phyloP scores from a whole-genome alignment of 176 grass and related monocot species.

The Hsuehochloa calcarea region DNA sequence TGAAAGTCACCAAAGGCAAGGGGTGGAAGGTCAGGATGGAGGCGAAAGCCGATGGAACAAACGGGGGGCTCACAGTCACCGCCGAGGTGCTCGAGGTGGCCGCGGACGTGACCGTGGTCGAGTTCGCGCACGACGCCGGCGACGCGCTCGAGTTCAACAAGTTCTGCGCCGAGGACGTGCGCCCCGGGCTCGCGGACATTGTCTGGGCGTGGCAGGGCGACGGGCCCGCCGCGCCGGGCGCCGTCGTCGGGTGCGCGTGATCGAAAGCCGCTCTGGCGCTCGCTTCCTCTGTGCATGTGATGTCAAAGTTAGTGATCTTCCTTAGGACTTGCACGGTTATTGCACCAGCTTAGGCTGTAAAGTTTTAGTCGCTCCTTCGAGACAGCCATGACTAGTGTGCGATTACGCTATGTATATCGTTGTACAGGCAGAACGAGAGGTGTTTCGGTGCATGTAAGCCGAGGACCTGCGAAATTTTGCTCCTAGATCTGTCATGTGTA shows the following conservation, averaged over 20 bases:
- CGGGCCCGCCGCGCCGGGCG: not conserved
- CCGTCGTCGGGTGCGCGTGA: slow-evolving; percentile 28
- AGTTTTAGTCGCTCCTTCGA: not conserved
- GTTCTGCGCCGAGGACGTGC: slow-evolving; percentile 75
- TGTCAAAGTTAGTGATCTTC: not conserved
- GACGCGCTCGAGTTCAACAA: slow-evolving; percentile 71
- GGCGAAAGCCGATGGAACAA: slow-evolving; percentile 34
- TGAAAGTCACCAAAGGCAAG: slow-evolving; percentile 38
- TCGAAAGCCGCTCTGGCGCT: not conserved
- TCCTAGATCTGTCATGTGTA: not conserved
- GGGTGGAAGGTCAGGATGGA: slow-evolving; percentile 67
- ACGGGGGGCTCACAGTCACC: slow-evolving; percentile 46
- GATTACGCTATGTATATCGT: not conserved
- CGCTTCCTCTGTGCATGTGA: not conserved
- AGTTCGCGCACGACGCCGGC: slow-evolving; percentile 69
- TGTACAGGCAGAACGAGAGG: slow-evolving; percentile 26
- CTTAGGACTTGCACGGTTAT: not conserved
- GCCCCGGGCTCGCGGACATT: slow-evolving; percentile 61
- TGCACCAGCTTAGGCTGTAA: not conserved
- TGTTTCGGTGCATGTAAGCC: not conserved
- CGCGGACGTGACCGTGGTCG: slow-evolving; percentile 57
- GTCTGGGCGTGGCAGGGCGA: slow-evolving; percentile 98
- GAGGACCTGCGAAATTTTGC: not conserved
- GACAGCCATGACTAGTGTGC: not conserved
- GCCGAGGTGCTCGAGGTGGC: slow-evolving; percentile 81